Percentiles rank a stretch among this genome's conserved stretches.
These are phyloP conservation scores for Melaleuca alternifolia DNA, from an alignment of 345 rosid species.

Conservation along the genomic window DNA sequence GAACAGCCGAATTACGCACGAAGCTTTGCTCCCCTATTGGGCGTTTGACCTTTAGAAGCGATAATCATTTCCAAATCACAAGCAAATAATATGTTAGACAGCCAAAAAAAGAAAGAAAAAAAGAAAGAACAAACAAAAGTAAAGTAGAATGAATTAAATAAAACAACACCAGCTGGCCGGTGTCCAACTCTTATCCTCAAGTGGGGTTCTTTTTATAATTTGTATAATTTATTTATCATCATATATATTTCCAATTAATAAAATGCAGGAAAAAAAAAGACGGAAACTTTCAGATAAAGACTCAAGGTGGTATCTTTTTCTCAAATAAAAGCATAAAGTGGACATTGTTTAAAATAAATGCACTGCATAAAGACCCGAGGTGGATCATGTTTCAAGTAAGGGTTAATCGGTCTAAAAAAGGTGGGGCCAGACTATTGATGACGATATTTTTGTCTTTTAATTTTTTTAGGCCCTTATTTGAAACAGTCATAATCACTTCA, in stretches of 20 bases:
- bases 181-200: neutral
- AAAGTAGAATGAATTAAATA: neutral
- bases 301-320: no score
- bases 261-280: neutral
- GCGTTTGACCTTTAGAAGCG: conserved; percentile 7
- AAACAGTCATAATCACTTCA: no score
- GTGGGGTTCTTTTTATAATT: neutral
- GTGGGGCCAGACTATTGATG: no score
- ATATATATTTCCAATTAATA: neutral
- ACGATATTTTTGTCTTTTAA: no score
- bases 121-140: neutral
- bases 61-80: neutral
- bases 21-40: neutral
- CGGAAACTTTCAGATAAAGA: no score
- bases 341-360: no score
- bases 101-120: neutral
- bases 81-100: neutral
- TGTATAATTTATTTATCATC: fast-evolving
- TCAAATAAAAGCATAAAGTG: no score
- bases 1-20: neutral
- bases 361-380: no score
- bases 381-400: no score
- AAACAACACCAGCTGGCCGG: neutral
- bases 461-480: no score
- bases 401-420: no score